These are phyloP conservation scores for Kwoniella newhampshirensis DNA, from an alignment of 768 basidiomycete species.

Conservation along the genomic window DNA sequence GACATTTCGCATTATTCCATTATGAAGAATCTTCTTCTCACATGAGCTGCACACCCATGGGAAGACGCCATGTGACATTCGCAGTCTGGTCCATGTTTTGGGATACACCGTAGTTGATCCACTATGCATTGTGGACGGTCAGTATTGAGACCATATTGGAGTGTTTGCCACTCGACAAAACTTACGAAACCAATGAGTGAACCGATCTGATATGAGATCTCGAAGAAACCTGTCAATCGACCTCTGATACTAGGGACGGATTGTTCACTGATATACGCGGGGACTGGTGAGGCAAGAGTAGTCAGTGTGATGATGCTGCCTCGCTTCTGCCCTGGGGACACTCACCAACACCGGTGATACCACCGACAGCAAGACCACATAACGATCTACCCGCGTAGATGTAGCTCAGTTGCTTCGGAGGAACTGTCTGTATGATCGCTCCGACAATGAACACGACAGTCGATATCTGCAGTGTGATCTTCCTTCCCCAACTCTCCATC, in stretches of 20 bases:
- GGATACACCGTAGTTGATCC: conserved; percentile 32
- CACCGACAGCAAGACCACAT: conserved; percentile 55
- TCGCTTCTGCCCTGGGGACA: too few relatives aligned
- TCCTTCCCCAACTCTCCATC: conserved; percentile 56
- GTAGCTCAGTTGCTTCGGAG: conserved; percentile 16
- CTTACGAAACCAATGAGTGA: conserved; percentile 56
- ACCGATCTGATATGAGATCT: conserved; percentile 59
- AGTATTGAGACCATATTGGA: too few relatives aligned
- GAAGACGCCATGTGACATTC: conserved; percentile 42
- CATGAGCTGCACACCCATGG: conserved; percentile 56
- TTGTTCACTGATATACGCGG: conserved; percentile 55
- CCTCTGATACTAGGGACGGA: conserved; percentile 26
- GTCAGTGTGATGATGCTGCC: too few relatives aligned
- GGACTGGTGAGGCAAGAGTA: too few relatives aligned
- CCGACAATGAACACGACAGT: conserved; percentile 56
- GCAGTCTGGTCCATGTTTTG: conserved; percentile 13
- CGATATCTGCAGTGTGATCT: conserved; percentile 52
- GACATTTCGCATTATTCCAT: too few relatives aligned
- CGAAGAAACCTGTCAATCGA: conserved; percentile 58
- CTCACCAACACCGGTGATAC: conserved; percentile 36
- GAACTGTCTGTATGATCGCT: conserved; percentile 51
- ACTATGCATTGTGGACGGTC: too few relatives aligned
- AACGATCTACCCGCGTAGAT: conserved; percentile 28
- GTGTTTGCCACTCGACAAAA: too few relatives aligned
- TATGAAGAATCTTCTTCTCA: too few relatives aligned